Base-by-base conservation (phyloP, 2,329 filamentous ascomycete species). In the Microcyclosporella mali region DNA sequence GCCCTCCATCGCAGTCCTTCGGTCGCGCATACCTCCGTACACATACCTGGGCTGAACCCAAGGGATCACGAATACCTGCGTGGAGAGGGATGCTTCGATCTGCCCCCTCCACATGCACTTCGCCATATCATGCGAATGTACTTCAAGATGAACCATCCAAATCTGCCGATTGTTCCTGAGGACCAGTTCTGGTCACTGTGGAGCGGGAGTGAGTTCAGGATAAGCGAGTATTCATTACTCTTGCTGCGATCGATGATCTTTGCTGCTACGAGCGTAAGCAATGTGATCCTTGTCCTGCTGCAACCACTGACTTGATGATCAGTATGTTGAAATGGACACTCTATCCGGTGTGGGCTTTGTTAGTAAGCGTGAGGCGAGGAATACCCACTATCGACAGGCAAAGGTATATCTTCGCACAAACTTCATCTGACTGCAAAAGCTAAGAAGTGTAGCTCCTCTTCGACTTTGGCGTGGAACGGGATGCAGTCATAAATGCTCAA, bases 351-450 rank as follows among this genome's bases (percentile, higher is more conserved):
- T 53, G 6, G 51, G 49, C 25, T 53, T 53, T 29, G 43, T 47
- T 12, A 51, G 45, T 31, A 53, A 53, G 34, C 48, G 51, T 15
- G 51, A 53, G 34, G 51, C 51, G 28, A 37, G 48, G 12, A 51
- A 46, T 14, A 51, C 51, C 3, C 45, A 47, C 21, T 51, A 51
- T 30, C 43, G 51, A 12, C 46, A 47, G 18, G 44, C 51, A 12
- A 53, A 53, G 46, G 49, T 51, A 14, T n/a, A 17, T 42, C 14
- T 1, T 2, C 12, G 3, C 19, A 10, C 21, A 9, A 15, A 7
- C 7, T 16, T 0, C 8, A 4, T 12, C 27, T 18, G 3, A 2
- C 7, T 11, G 17, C 17, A 25, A 6, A 14, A 28, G 29, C 43
- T 51, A 12, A 51, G 30, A 8, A 6, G 2, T n/a, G 9, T 34